These are phyloP conservation scores for Juglanconis juglandina DNA, from an alignment of 2,329 filamentous ascomycete species.

Conservation along the genomic window DNA sequence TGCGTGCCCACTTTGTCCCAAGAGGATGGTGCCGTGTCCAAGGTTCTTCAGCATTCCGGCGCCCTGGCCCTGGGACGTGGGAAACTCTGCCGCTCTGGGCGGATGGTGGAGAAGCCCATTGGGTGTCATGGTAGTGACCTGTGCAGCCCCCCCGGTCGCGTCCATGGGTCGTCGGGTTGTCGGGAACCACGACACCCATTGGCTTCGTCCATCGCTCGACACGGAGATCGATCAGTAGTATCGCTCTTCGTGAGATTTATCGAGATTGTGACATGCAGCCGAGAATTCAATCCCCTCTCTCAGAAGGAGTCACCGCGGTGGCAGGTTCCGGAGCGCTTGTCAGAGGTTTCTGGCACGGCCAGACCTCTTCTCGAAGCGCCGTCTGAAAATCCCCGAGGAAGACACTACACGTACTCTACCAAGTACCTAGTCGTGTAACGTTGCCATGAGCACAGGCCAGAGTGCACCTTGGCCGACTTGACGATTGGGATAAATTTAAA, in stretches of 20 bases:
- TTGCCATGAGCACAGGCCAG: background rate
- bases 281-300: background rate
- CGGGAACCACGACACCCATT: background rate
- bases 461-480: background rate
- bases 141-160: background rate
- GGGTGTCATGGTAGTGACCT: background rate
- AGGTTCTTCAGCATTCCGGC: constrained; percentile 2
- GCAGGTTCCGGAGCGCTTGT: no score
- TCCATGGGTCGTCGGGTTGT: background rate
- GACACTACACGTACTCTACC: no score
- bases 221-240: background rate
- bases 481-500: background rate
- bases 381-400: no score
- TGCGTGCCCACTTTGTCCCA: background rate
- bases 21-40: background rate
- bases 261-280: background rate
- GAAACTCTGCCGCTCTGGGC: background rate
- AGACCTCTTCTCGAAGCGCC: no score
- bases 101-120: background rate
- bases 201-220: background rate
- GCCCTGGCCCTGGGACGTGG: background rate
- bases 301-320: background rate
- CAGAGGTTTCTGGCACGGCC: no score
- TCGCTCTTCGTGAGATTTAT: background rate
- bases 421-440: no score